Conservation (phyloP, 129 eudicot genomes). For the Flaveria robusta region DNA sequence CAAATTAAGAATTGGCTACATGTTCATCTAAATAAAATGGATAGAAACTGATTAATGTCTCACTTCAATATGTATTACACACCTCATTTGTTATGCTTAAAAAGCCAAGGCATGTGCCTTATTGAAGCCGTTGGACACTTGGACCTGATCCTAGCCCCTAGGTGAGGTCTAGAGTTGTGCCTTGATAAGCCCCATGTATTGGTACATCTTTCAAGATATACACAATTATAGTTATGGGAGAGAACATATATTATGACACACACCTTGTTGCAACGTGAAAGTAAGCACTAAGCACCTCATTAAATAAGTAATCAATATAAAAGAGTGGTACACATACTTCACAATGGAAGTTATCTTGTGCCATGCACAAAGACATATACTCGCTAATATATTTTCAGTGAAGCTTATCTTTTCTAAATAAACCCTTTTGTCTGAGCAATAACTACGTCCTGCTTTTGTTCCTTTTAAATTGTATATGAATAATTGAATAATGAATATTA, state of each 20-base stretch:
- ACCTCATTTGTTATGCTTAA: conserved; percentile 1
- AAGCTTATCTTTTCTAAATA: neutral
- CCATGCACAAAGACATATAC: neutral
- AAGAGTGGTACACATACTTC: neutral
- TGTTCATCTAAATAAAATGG: neutral
- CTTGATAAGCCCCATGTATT: neutral
- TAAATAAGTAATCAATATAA: neutral
- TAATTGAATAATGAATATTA: too few species aligned
- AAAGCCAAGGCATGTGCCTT: conserved; percentile 5
- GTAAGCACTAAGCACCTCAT: conserved; percentile 9
- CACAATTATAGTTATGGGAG: conserved; percentile 4
- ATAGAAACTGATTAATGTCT: neutral
- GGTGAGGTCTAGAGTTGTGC: neutral
- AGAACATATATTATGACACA: neutral
- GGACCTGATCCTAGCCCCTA: neutral
- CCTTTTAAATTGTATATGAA: conserved; percentile 1
- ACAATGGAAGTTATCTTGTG: neutral
- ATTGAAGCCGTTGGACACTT: neutral
- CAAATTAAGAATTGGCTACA: neutral
- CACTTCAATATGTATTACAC: neutral
- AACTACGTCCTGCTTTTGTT: conserved; percentile 15
- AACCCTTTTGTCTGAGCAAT: conserved; percentile 3
- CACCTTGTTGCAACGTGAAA: neutral
- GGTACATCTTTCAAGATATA: neutral
- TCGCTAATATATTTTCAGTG: neutral